phyloP scores from a whole-genome alignment of 768 basidiomycete species.

The Hericium coralloides region DNA sequence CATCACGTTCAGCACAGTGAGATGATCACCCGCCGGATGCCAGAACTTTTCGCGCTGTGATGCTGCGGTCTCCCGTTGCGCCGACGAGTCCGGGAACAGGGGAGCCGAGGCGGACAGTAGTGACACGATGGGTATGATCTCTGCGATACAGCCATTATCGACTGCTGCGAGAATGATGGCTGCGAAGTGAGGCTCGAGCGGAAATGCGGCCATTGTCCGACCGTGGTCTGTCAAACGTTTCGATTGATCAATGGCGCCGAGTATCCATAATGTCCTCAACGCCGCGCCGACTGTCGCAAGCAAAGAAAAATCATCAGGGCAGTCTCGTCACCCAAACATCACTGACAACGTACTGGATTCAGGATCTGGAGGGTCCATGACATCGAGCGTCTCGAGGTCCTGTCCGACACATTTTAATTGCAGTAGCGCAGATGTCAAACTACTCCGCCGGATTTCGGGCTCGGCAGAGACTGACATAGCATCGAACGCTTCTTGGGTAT shows the following conservation, averaged over 20 bases:
- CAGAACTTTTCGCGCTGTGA: constrained; percentile 72
- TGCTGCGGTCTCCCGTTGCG: constrained; percentile 63
- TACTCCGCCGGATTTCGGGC: constrained; percentile 88
- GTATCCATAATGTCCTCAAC: constrained; percentile 63
- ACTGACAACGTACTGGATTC: constrained; percentile 53
- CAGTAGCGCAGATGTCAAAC: constrained; percentile 74
- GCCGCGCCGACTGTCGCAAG: constrained; percentile 43
- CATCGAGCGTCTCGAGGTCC: constrained; percentile 71
- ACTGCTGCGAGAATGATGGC: constrained; percentile 75
- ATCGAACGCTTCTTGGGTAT: constrained; percentile 75
- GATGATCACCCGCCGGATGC: constrained; percentile 83
- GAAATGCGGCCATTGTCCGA: constrained; percentile 80
- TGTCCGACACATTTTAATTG: constrained; percentile 81
- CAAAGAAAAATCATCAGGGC: neutral
- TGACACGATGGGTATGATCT: constrained; percentile 80
- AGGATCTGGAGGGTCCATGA: constrained; percentile 80
- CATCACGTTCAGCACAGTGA: constrained; percentile 82
- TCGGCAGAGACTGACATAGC: constrained; percentile 56
- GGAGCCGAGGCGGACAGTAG: constrained; percentile 75
- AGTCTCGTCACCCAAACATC: neutral
- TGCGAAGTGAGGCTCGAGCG: constrained; percentile 80
- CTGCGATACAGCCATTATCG: constrained; percentile 59
- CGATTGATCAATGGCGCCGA: constrained; percentile 67
- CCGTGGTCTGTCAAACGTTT: constrained; percentile 66
- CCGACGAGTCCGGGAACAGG: constrained; percentile 69